Conservation (phyloP, 306 rosid species). For the Cyclanthera cordifolia region DNA sequence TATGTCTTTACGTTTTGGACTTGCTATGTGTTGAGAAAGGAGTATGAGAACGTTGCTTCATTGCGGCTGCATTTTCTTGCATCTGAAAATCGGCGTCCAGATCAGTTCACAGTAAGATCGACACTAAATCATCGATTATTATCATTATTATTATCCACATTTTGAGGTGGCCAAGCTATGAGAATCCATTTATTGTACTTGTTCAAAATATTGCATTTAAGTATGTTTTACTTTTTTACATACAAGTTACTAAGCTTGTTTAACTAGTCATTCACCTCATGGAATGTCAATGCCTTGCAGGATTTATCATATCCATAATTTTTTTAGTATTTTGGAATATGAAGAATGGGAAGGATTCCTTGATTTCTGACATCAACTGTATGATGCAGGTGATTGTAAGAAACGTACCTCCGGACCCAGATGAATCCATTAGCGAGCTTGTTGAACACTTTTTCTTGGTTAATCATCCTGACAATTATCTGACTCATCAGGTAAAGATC, state of each 20-base stretch:
- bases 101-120: slow-evolving; percentile 78
- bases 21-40: slow-evolving; percentile 67
- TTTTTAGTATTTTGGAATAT: neutral
- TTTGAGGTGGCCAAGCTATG: neutral
- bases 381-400: slow-evolving; percentile 67
- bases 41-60: slow-evolving; percentile 64
- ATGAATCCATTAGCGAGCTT: slow-evolving; percentile 78
- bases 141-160: neutral
- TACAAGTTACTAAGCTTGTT: neutral
- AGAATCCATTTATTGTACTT: neutral
- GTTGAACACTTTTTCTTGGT: slow-evolving; percentile 97
- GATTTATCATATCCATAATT: neutral
- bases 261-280: neutral
- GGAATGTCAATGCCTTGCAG: neutral
- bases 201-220: neutral
- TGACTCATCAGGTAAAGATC: slow-evolving; percentile 67
- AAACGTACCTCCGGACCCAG: slow-evolving; percentile 94
- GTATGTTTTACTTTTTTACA: neutral
- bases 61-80: slow-evolving; percentile 89
- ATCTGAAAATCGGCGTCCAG: slow-evolving; percentile 71
- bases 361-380: neutral
- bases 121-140: neutral
- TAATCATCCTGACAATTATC: slow-evolving; percentile 86
- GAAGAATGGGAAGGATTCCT: neutral
- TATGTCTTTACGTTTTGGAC: slow-evolving; percentile 92